Evolutionary conservation across 2,329 filamentous ascomycete species (phyloP), one percentile per base, ranked within the genome.

Genomic region (Plectosphaerella sp.): DNA sequence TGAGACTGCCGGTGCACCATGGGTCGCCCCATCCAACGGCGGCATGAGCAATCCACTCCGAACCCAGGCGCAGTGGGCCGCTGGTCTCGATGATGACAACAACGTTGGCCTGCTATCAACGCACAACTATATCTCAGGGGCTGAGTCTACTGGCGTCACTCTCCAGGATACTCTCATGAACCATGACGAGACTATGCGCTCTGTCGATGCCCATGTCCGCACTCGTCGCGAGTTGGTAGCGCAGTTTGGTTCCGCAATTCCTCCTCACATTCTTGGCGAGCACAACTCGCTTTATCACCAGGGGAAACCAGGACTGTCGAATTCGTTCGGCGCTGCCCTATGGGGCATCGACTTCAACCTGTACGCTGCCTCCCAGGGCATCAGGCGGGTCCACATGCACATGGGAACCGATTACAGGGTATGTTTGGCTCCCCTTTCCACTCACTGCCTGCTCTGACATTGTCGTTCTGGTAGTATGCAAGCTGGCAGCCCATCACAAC

Each of bases 111-210:
- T 78, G 16, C 82, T 82, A 53, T 81, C 79, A 3, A 76, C 77
- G 5, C 82, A 86, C 64, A 86, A 86, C 67, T 87, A 87, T 64
- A 86, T 87, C 57, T 77, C 74, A 51, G 81, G 80, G 49, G 80
- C 83, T 37, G 73, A 72, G 2, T 69, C 73, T n/a, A 80, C 77
- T 0, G 83, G 83, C 14, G 79, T 87, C 2, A 86, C 83, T 0
- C 74, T 87, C 0, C 78, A 82, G 61, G 73, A 73, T 16, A 86
- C 83, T 0, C 71, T 87, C 3, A 78, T 87, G 77, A 87, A 86
- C 67, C 83, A 86, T 66, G 77, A 74, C 16, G 70, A 69, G 50
- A 84, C 77, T 4, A 70, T 73, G 4, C 59, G 64, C 7, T 78
- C 75, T 10, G 70, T 86, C 37, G 61, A 69, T 47, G 65, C 68